These are phyloP conservation scores for Globisporangium mamillatum DNA, from an alignment of 352 stramenopile genomes.

Conservation along the genomic window DNA sequence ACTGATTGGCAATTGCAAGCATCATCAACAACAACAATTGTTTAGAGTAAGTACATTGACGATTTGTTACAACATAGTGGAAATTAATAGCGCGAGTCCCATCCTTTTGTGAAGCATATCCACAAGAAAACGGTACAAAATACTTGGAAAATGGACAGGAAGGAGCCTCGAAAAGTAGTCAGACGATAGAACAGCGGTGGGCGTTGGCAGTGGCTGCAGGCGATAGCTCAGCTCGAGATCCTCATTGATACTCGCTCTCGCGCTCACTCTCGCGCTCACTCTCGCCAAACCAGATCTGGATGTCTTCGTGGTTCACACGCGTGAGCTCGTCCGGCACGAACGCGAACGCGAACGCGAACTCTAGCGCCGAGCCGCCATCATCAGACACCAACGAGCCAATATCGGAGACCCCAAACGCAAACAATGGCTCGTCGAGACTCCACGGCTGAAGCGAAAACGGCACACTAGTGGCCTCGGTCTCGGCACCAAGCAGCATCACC, in stretches of 20 bases:
- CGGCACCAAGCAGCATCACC: background rate
- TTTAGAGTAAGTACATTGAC: background rate
- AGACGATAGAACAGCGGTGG: background rate
- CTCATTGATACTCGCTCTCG: background rate
- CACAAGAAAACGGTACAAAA: background rate
- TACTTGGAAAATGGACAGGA: background rate
- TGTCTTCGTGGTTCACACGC: background rate
- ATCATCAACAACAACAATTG: too few relatives aligned
- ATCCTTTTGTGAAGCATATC: background rate
- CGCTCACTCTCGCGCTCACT: too few relatives aligned
- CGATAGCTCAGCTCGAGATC: too few relatives aligned
- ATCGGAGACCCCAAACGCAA: background rate
- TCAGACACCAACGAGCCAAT: background rate
- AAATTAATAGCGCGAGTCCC: background rate
- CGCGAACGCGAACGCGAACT: too few relatives aligned
- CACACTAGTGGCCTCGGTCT: too few relatives aligned
- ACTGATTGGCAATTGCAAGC: too few relatives aligned
- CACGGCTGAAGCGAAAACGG: too few relatives aligned
- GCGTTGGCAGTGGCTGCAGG: background rate
- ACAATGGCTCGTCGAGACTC: background rate
- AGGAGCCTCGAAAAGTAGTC: background rate
- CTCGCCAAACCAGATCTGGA: conserved; percentile 4
- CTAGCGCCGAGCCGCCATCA: background rate
- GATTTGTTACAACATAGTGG: background rate
- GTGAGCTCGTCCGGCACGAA: background rate